phyloP scores from a whole-genome alignment of 1,284 basidiomycete species.

The Rugosomyces carneus region DNA sequence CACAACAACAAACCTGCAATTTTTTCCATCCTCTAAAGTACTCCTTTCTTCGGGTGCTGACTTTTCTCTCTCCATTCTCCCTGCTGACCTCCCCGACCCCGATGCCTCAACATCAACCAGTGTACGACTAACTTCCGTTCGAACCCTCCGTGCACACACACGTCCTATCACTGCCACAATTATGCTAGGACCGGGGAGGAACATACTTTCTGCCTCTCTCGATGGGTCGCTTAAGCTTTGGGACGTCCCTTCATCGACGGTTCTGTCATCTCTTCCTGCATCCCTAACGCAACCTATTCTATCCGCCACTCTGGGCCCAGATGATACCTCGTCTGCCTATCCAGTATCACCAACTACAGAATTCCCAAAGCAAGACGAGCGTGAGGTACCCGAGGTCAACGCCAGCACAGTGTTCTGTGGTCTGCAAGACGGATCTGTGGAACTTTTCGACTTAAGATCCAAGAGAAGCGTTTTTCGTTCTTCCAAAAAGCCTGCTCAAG shows the following conservation, averaged over 20 bases:
- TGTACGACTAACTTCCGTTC: conserved; percentile 36
- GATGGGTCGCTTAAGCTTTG: conserved; percentile 72
- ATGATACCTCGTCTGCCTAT: conserved; percentile 16
- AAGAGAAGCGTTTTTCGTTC: conserved; percentile 38
- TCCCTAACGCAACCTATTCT: conserved; percentile 33
- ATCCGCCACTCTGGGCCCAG: conserved; percentile 38
- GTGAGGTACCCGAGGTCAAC: conserved; percentile 41
- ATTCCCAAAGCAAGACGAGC: conserved; percentile 25
- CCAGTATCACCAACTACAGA: conserved; percentile 18
- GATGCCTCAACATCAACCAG: conserved; percentile 18
- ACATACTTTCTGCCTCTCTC: conserved; percentile 54
- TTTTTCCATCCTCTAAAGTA: conserved; percentile 61
- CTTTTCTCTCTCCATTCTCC: conserved; percentile 54
- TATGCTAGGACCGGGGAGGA: conserved; percentile 60
- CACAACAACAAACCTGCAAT: conserved; percentile 47
- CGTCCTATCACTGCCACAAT: conserved; percentile 53
- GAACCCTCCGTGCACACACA: conserved; percentile 65
- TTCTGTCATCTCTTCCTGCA: conserved; percentile 37
- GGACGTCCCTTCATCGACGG: conserved; percentile 58
- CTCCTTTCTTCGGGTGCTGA: conserved; percentile 60
- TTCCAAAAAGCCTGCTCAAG: conserved; percentile 26
- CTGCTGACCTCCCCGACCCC: conserved; percentile 41
- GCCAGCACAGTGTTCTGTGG: conserved; percentile 50
- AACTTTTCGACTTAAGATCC: conserved; percentile 51
- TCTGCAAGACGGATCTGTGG: conserved; percentile 51